phyloP scores from a whole-genome alignment of 2,329 filamentous ascomycete genomes.

The Lecanoromycetidae sp. region DNA sequence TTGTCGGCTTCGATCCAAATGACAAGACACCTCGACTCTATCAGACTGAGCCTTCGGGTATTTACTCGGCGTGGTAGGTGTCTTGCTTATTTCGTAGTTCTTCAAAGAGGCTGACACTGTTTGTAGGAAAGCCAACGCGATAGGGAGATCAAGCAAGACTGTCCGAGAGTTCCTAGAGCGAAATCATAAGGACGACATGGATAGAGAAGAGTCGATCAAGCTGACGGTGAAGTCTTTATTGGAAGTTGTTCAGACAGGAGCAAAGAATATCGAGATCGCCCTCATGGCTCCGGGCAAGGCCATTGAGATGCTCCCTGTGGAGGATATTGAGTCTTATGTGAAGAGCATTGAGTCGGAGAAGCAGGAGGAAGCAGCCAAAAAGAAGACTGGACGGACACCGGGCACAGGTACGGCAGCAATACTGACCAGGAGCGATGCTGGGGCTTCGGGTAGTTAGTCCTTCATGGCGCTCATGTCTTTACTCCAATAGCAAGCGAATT shows the following conservation, averaged over 20 bases:
- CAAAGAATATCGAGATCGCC: slow-evolving; percentile 99
- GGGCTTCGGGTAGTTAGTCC: slow-evolving; percentile 9
- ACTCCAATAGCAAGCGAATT: no score
- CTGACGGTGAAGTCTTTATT: slow-evolving; percentile 95
- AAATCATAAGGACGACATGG: slow-evolving; percentile 98
- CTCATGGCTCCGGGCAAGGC: slow-evolving; percentile 89
- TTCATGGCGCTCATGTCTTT: neutral
- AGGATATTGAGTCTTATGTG: slow-evolving; percentile 94
- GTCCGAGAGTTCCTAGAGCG: slow-evolving; percentile 97
- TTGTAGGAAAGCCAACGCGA: slow-evolving; percentile 93
- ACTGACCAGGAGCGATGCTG: slow-evolving; percentile 42
- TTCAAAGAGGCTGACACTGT: slow-evolving; percentile 10
- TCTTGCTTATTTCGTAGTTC: slow-evolving; percentile 3
- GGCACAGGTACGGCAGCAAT: slow-evolving; percentile 50
- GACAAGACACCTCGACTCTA: slow-evolving; percentile 82
- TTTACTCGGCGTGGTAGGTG: slow-evolving; percentile 92
- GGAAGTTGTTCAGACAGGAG: slow-evolving; percentile 95
- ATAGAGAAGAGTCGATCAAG: slow-evolving; percentile 89
- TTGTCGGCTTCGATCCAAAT: slow-evolving; percentile 95
- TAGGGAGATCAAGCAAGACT: slow-evolving; percentile 96
- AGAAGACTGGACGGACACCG: slow-evolving; percentile 59
- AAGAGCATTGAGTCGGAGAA: slow-evolving; percentile 99
- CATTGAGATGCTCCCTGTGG: slow-evolving; percentile 85
- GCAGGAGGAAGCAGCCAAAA: slow-evolving; percentile 94
- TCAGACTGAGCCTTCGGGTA: slow-evolving; percentile 97